A percentile compares a stretch with the other conserved stretches of the same genome.
phyloP scores from a whole-genome alignment of 2,329 filamentous ascomycete genomes.

The Penicillium glabrum region DNA sequence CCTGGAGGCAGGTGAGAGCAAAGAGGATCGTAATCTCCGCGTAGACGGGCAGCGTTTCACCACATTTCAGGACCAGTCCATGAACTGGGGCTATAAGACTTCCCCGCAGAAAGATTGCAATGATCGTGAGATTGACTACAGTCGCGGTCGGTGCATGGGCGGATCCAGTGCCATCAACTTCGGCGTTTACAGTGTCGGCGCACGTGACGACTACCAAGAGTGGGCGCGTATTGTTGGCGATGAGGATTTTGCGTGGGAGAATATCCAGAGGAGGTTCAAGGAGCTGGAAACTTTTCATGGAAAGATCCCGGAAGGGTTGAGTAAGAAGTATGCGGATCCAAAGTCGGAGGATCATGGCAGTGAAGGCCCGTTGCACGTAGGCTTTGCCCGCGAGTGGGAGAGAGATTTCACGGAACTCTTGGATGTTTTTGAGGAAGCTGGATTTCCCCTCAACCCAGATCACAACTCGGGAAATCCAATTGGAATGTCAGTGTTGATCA shows the following conservation, averaged over 20 bases:
- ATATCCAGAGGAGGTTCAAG: conserved; percentile 18
- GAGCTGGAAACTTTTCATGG: conserved; percentile 16
- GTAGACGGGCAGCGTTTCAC: conserved; percentile 54
- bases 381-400: conserved; percentile 21
- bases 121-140: conserved; percentile 16
- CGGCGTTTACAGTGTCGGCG: conserved; percentile 19
- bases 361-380: conserved; percentile 15
- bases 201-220: conserved; percentile 22
- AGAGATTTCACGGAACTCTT: conserved; percentile 15
- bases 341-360: conserved; percentile 12
- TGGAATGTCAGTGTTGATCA: conserved; percentile 53
- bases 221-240: conserved; percentile 22
- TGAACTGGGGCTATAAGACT: conserved; percentile 56
- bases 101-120: conserved; percentile 43
- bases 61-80: conserved; percentile 49
- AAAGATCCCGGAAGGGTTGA: background rate
- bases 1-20: conserved; percentile 57
- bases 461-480: conserved; percentile 60
- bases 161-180: conserved; percentile 21
- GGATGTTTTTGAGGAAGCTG: conserved; percentile 50
- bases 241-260: conserved; percentile 13
- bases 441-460: conserved; percentile 53
- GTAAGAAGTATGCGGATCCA: conserved; percentile 14
- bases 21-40: conserved; percentile 48
- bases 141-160: conserved; percentile 20